Percentiles rank a stretch among this genome's conserved stretches.
These are phyloP conservation scores for Nectriaceae sp. DNA, from an alignment of 2,329 filamentous ascomycete species.

Conservation along the genomic window DNA sequence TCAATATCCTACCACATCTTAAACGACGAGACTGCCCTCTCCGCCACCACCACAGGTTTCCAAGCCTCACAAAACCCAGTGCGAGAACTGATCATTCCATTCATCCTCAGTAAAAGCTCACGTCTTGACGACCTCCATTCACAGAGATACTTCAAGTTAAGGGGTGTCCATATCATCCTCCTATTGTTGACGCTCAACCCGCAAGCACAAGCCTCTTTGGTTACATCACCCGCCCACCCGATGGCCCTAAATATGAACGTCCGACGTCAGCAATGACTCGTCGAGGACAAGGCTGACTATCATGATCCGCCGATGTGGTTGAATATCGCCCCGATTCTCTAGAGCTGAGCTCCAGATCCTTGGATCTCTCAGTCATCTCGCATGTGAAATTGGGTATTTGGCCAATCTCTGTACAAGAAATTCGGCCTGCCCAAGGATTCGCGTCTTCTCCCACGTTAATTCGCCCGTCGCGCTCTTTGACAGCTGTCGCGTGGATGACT, in stretches of 20 bases:
- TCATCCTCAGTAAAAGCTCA: neutral
- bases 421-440: neutral
- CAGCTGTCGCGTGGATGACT: constrained; percentile 8
- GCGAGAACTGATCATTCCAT: constrained; percentile 1
- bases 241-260: neutral
- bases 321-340: neutral
- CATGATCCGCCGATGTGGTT: neutral
- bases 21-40: neutral
- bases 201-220: neutral
- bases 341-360: neutral
- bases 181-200: neutral
- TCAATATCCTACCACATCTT: too few relatives aligned
- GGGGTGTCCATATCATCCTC: constrained; percentile 19
- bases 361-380: neutral
- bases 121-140: neutral
- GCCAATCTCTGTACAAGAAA: constrained; percentile 6
- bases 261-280: neutral
- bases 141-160: constrained; percentile 3
- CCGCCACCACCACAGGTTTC: neutral
- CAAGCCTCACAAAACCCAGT: constrained; percentile 9
- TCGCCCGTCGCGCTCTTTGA: constrained; percentile 7
- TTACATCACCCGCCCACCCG: neutral
- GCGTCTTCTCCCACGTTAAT: constrained; percentile 1
- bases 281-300: neutral
- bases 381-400: constrained; percentile 10